Percentiles rank a stretch among this genome's conserved stretches.
phyloP scores from a whole-genome alignment of 257 asterid genomes.

The Perilla frutescens region DNA sequence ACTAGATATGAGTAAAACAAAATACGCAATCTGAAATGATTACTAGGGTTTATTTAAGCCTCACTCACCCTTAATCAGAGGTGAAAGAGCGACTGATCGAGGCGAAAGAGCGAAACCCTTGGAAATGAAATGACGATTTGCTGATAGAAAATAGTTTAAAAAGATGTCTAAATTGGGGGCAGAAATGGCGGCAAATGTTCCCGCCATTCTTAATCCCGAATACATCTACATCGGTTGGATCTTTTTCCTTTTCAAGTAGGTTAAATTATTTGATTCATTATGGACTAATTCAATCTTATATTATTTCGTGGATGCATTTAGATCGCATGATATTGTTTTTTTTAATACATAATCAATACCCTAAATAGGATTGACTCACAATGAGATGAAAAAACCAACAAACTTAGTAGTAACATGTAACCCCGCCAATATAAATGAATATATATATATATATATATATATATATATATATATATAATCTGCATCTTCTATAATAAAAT shows the following conservation, averaged over 20 bases:
- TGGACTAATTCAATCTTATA: too few relatives aligned
- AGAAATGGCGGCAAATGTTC: conserved; percentile 40
- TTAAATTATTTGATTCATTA: neutral
- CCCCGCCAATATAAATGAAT: too few relatives aligned
- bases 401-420: too few relatives aligned
- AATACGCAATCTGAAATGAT: neutral
- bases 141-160: neutral
- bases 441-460: too few relatives aligned
- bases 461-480: too few relatives aligned
- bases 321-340: too few relatives aligned
- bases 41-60: neutral
- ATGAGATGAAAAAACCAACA: too few relatives aligned
- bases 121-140: neutral
- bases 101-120: conserved; percentile 17
- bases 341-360: too few relatives aligned
- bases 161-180: neutral
- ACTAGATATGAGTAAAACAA: neutral
- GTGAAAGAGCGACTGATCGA: neutral
- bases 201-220: conserved; percentile 42
- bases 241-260: neutral
- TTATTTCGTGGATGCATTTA: too few relatives aligned
- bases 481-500: too few relatives aligned
- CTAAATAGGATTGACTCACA: too few relatives aligned
- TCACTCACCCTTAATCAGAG: conserved; percentile 16
- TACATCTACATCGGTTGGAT: too few relatives aligned